Evolutionary conservation across 176 grass and related monocot genomes (phyloP).

Genomic region (Juncus inflexus): DNA sequence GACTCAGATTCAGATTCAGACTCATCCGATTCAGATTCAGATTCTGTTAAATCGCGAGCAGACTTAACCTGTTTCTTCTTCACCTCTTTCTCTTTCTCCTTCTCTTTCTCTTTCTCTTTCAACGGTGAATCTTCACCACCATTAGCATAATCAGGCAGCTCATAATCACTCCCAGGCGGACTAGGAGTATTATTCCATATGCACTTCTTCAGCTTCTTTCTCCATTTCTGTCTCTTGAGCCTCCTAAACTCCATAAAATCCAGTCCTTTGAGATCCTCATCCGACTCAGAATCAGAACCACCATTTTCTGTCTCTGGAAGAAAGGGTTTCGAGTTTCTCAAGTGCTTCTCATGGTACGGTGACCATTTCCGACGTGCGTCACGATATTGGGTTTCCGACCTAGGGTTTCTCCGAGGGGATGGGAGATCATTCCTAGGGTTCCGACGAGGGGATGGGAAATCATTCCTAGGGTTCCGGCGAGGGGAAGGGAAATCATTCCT

Average conservation of each 20-base stretch:
- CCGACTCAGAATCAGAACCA: slow-evolving; percentile 31
- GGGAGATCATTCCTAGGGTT: slow-evolving; percentile 26
- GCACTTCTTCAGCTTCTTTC: slow-evolving; percentile 59
- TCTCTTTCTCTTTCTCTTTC: slow-evolving; percentile 29
- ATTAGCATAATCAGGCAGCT: slow-evolving; percentile 15
- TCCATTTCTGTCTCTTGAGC: slow-evolving; percentile 70
- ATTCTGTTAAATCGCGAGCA: neutral
- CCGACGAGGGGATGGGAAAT: slow-evolving; percentile 27
- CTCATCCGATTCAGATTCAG: slow-evolving; percentile 36
- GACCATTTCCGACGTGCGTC: slow-evolving; percentile 39
- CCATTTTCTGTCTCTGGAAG: slow-evolving; percentile 3
- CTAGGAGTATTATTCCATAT: slow-evolving; percentile 70
- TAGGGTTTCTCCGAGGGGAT: slow-evolving; percentile 33
- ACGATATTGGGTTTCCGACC: slow-evolving; percentile 26
- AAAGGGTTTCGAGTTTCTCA: slow-evolving; percentile 18
- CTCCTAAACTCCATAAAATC: slow-evolving; percentile 78
- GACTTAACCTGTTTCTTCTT: slow-evolving; percentile 17
- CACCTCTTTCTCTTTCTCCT: slow-evolving; percentile 36
- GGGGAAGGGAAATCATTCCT: slow-evolving; percentile 32
- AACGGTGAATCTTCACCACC: slow-evolving; percentile 26
- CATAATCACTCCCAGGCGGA: slow-evolving; percentile 45
- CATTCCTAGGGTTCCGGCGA: slow-evolving; percentile 41
- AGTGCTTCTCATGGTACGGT: slow-evolving; percentile 39
- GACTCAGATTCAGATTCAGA: slow-evolving; percentile 45
- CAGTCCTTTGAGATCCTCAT: slow-evolving; percentile 75